A percentile compares a stretch with the other conserved stretches of the same genome.
Conservation (phyloP, 495 filamentous ascomycete genomes). For the Copromyces sp. region DNA sequence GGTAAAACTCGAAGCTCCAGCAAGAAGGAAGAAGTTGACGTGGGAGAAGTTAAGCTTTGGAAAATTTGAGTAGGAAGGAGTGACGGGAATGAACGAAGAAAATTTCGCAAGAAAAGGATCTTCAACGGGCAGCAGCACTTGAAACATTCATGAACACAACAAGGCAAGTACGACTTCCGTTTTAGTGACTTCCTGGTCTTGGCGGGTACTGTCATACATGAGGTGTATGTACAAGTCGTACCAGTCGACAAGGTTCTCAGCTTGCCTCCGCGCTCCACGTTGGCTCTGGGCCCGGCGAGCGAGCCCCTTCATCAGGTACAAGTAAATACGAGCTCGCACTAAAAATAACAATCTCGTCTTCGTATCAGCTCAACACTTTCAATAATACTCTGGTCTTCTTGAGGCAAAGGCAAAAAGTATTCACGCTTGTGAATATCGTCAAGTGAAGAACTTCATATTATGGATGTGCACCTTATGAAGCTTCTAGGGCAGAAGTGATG, state of each 20-base stretch:
- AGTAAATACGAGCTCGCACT: neutral
- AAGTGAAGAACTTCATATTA: neutral
- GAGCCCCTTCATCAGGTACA: neutral
- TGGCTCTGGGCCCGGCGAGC: neutral
- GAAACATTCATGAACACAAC: neutral
- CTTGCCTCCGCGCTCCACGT: neutral
- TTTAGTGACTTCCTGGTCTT: neutral
- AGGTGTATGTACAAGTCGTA: neutral
- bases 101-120: neutral
- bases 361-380: neutral
- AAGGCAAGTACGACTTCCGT: neutral
- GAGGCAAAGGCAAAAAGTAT: neutral
- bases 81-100: neutral
- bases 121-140: neutral
- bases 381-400: neutral
- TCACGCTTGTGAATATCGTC: neutral
- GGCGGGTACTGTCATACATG: neutral
- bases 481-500: neutral
- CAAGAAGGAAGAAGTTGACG: neutral
- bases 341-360: neutral
- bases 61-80: neutral
- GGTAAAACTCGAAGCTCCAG: neutral
- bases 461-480: neutral
- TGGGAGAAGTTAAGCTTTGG: no score
- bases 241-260: neutral